A percentile compares a stretch with the other conserved stretches of the same genome.
phyloP scores from a whole-genome alignment of 371 early-diverging fungal genomes.

The Circinella umbellata region DNA sequence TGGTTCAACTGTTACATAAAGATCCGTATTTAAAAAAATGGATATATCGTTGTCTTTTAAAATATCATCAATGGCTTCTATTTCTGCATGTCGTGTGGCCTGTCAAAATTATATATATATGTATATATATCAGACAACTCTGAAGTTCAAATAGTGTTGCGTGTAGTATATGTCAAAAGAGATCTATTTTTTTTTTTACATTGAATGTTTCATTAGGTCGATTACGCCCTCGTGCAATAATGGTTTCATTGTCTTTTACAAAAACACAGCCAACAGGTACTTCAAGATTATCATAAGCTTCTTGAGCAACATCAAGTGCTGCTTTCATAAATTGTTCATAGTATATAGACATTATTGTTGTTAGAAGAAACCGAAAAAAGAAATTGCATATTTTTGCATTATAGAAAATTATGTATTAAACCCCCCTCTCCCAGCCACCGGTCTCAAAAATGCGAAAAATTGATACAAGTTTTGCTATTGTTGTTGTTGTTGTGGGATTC shows the following conservation, averaged over 20 bases:
- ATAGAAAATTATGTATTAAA: background rate
- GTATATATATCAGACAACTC: too few relatives aligned
- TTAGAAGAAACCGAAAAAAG: background rate
- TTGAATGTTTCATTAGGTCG: constrained; percentile 87
- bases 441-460: too few relatives aligned
- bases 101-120: constrained; percentile 27
- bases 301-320: constrained; percentile 64
- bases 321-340: constrained; percentile 44
- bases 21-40: constrained; percentile 63
- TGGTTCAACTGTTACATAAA: constrained; percentile 99
- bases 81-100: constrained; percentile 94
- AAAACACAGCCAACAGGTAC: constrained; percentile 99
- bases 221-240: constrained; percentile 83
- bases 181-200: constrained; percentile 50
- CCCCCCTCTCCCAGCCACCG: too few relatives aligned
- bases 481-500: too few relatives aligned
- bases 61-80: constrained; percentile 87
- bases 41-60: constrained; percentile 39
- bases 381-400: background rate
- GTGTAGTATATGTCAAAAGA: too few relatives aligned
- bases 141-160: too few relatives aligned
- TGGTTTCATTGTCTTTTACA: constrained; percentile 62
- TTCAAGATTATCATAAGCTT: constrained; percentile 86
- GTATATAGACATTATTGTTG: constrained; percentile 29
- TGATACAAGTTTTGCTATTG: too few relatives aligned